Percentiles rank a stretch among this genome's conserved stretches.
Conservation (phyloP, 1,139 yeast genomes). For the Geotrichum australiense region DNA sequence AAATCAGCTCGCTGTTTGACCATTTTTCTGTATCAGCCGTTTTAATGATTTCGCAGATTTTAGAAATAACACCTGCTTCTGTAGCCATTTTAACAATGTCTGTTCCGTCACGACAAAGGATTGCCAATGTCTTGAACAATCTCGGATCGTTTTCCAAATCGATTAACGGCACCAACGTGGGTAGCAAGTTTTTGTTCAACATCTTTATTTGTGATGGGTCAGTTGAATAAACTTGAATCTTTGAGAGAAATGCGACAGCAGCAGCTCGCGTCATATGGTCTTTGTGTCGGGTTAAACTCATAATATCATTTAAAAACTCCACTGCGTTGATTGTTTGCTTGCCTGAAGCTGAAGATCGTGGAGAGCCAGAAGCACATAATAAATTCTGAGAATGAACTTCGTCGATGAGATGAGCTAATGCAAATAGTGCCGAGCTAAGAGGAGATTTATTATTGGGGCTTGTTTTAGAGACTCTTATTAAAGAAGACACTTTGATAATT, state of each 20-base stretch:
- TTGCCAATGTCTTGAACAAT: constrained; percentile 28
- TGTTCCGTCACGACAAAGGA: constrained; percentile 30
- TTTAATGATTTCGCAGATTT: constrained; percentile 25
- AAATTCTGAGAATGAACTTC: constrained; percentile 19
- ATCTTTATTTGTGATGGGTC: constrained; percentile 22
- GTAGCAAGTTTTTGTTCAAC: constrained; percentile 30
- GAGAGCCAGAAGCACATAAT: constrained; percentile 13
- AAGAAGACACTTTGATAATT: constrained; percentile 19
- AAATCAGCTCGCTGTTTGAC: constrained; percentile 24
- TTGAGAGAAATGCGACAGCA: constrained; percentile 31
- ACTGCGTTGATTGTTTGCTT: constrained; percentile 16
- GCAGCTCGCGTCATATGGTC: constrained; percentile 29
- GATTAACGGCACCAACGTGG: constrained; percentile 33
- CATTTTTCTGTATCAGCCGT: constrained; percentile 21
- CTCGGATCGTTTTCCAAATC: constrained; percentile 26
- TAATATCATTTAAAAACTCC: constrained; percentile 24
- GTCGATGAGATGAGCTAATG: constrained; percentile 28
- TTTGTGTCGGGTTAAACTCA: constrained; percentile 26
- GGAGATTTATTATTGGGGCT: constrained; percentile 15
- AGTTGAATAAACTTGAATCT: constrained; percentile 25
- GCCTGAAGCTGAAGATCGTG: constrained; percentile 15
- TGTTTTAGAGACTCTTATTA: constrained; percentile 12
- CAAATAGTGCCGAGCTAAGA: constrained; percentile 27
- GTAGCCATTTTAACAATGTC: constrained; percentile 32
- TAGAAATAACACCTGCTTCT: constrained; percentile 32